Conservation (phyloP, 208 protist species). For the Chromosphaera perkinsii region DNA sequence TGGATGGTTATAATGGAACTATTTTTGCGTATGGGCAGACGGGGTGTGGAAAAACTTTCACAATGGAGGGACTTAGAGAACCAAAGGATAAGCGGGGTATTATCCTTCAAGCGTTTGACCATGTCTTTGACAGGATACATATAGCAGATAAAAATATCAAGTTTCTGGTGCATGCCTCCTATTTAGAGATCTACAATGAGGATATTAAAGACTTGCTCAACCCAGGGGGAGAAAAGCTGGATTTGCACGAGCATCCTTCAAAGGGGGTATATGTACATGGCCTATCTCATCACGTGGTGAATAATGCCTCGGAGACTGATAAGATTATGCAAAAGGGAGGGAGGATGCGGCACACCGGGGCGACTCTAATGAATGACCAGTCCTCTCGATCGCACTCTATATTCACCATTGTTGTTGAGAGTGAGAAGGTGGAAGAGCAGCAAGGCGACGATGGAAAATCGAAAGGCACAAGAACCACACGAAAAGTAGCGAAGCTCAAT, state of each 20-base stretch:
- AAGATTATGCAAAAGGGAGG: no score
- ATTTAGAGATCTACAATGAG: slow-evolving; percentile 73
- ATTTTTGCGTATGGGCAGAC: slow-evolving; percentile 49
- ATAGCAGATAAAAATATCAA: slow-evolving; percentile 2
- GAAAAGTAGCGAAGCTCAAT: slow-evolving; percentile 65
- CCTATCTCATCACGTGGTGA: no score
- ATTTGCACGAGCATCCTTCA: no score
- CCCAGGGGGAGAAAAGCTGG: slow-evolving; percentile 9
- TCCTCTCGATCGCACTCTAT: slow-evolving; percentile 86
- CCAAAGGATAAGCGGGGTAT: slow-evolving; percentile 11
- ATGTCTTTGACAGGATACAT: slow-evolving; percentile 22
- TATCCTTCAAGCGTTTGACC: slow-evolving; percentile 12
- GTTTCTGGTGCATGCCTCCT: slow-evolving; percentile 10
- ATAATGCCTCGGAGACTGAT: no score
- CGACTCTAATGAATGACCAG: no score
- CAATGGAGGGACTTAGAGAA: slow-evolving; percentile 24
- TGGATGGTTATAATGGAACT: slow-evolving; percentile 42
- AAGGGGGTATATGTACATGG: no score
- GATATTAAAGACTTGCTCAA: slow-evolving; percentile 65
- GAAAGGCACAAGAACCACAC: no score
- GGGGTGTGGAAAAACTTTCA: slow-evolving; percentile 40
- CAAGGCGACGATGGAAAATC: no score
- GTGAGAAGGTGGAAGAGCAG: slow-evolving; percentile 47
- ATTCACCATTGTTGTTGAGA: slow-evolving; percentile 75
- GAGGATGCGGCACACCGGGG: no score